These are phyloP conservation scores for Naumovozyma castellii DNA, from an alignment of 805 yeast species.

Conservation along the genomic window DNA sequence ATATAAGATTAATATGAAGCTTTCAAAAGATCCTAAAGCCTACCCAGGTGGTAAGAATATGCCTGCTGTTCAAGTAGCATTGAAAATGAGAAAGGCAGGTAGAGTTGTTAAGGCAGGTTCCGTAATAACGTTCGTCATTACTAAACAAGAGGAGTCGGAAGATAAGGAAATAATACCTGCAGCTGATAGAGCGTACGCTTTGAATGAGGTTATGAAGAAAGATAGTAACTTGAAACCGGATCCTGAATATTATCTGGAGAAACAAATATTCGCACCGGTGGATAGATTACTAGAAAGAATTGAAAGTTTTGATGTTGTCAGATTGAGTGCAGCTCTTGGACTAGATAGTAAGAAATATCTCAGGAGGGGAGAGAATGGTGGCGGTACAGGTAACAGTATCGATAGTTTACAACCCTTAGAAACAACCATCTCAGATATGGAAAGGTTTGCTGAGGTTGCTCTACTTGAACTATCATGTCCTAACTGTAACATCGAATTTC, in stretches of 20 bases:
- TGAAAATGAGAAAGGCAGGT: conserved; percentile 70
- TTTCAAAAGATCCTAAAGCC: conserved; percentile 79
- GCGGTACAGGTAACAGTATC: conserved; percentile 18
- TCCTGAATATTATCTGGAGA: conserved; percentile 67
- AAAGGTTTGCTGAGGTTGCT: conserved; percentile 63
- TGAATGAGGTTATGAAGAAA: conserved; percentile 58
- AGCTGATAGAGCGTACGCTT: conserved; percentile 78
- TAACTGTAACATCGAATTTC: conserved; percentile 47
- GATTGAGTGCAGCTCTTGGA: conserved; percentile 71
- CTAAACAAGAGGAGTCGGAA: conserved; percentile 38
- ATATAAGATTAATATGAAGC: conserved; percentile 72
- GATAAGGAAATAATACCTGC: conserved; percentile 5
- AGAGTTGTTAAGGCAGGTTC: conserved; percentile 81
- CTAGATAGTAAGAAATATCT: conserved; percentile 60
- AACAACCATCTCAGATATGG: conserved; percentile 69
- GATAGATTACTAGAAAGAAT: conserved; percentile 78
- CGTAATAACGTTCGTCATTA: conserved; percentile 79
- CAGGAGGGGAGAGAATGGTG: conserved; percentile 27
- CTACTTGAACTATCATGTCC: conserved; percentile 49
- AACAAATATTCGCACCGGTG: conserved; percentile 84
- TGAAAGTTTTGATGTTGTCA: conserved; percentile 74
- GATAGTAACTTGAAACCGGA: conserved; percentile 54
- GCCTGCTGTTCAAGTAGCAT: conserved; percentile 90
- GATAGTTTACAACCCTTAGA: conserved; percentile 64
- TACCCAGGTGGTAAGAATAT: conserved; percentile 74